A percentile compares a stretch with the other conserved stretches of the same genome.
phyloP scores from a whole-genome alignment of 306 rosid genomes.

The Quercus dentata region DNA sequence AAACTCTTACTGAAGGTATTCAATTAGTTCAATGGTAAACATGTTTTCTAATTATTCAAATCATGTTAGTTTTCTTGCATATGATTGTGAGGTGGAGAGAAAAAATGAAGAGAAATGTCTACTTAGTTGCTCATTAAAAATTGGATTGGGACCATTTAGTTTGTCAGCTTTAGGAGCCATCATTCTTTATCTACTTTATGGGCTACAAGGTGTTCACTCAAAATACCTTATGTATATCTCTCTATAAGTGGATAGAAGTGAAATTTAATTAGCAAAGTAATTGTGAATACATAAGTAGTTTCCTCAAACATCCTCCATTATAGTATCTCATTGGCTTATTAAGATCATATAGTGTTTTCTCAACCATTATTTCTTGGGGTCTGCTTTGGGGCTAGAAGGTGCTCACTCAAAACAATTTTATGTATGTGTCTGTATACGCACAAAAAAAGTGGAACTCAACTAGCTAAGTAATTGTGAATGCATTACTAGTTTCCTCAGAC shows the following conservation, averaged over 20 bases:
- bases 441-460: neutral
- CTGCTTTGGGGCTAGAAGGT: neutral
- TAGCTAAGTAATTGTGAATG: neutral
- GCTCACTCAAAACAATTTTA: neutral
- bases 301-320: neutral
- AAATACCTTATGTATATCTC: neutral
- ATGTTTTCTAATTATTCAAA: neutral
- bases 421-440: neutral
- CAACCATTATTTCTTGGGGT: neutral
- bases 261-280: neutral
- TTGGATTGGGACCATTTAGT: neutral
- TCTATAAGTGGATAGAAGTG: neutral
- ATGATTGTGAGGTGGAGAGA: no score
- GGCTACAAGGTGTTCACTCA: neutral
- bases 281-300: neutral
- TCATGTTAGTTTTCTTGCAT: neutral
- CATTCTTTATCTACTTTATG: neutral
- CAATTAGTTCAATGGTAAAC: neutral
- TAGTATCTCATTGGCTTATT: neutral
- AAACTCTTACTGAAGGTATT: neutral
- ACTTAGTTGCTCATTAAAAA: neutral
- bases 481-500: neutral
- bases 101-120: neutral
- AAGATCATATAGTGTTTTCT: neutral
- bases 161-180: neutral